Conservation (phyloP, 768 basidiomycete genomes). For the Trametes meyenii region DNA sequence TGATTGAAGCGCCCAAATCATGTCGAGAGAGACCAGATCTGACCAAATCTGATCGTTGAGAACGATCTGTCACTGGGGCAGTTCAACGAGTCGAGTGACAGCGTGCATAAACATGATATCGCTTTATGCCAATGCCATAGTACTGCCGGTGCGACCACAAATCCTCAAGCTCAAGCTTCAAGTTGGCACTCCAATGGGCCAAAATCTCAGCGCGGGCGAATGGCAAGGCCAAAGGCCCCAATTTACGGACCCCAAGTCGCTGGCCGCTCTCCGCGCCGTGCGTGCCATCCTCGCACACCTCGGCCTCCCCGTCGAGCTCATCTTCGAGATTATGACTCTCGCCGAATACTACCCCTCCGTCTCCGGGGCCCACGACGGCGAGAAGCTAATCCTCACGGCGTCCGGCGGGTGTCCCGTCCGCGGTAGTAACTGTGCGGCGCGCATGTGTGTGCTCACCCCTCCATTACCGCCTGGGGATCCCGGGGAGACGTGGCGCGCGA, state of each 20-base stretch:
- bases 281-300: constrained; percentile 6
- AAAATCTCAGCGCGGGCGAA: too few species aligned
- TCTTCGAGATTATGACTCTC: constrained; percentile 5
- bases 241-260: background rate
- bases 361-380: background rate
- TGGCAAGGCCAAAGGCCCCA: too few species aligned
- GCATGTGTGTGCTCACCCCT: background rate
- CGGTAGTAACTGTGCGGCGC: constrained; percentile 1
- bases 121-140: too few species aligned
- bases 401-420: background rate
- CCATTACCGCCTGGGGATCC: background rate
- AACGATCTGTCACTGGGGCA: too few species aligned
- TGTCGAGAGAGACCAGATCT: too few species aligned
- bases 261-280: constrained; percentile 3
- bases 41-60: too few species aligned
- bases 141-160: too few species aligned
- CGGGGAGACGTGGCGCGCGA: constrained; percentile 1
- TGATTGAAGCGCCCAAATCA: too few species aligned
- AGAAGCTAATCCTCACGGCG: background rate
- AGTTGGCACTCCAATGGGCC: too few species aligned
- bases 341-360: constrained; percentile 11
- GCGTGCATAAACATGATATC: too few species aligned
- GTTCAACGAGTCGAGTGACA: too few species aligned
- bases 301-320: constrained; percentile 16
- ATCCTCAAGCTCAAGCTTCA: too few species aligned